phyloP scores from a whole-genome alignment of 2,329 filamentous ascomycete genomes.

The Lasiodiplodia sp. region DNA sequence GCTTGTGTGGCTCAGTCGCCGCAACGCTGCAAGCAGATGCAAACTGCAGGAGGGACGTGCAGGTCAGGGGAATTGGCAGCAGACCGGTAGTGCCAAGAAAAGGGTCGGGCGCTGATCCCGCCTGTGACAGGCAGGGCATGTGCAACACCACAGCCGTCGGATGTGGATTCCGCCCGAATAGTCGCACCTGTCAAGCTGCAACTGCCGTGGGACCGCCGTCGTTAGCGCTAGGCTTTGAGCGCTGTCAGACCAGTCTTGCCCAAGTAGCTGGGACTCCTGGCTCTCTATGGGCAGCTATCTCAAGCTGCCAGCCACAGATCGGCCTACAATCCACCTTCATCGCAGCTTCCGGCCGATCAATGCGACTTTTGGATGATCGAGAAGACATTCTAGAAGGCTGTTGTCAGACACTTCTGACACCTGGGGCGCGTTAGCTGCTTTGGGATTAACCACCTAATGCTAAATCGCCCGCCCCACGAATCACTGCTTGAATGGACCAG shows the following conservation, averaged over 20 bases:
- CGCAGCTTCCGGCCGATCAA: not conserved
- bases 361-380: not conserved
- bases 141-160: not conserved
- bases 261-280: not conserved
- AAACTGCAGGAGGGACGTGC: not conserved
- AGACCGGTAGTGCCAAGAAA: not conserved
- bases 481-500: not conserved
- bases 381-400: not conserved
- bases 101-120: slow-evolving; percentile 4
- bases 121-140: not conserved
- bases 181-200: not conserved
- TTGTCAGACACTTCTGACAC: not conserved
- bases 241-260: not conserved
- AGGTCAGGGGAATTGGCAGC: not conserved
- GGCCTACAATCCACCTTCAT: not conserved
- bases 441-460: not conserved
- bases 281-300: not conserved
- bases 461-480: not conserved
- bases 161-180: not conserved
- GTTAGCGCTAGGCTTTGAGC: not conserved
- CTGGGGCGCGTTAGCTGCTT: not conserved
- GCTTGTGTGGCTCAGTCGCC: slow-evolving; percentile 7
- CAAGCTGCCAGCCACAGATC: not conserved
- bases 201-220: not conserved
- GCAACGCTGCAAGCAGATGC: not conserved